Base-by-base conservation (phyloP, 306 rosid species). In the Quercus aquifolioides region DNA sequence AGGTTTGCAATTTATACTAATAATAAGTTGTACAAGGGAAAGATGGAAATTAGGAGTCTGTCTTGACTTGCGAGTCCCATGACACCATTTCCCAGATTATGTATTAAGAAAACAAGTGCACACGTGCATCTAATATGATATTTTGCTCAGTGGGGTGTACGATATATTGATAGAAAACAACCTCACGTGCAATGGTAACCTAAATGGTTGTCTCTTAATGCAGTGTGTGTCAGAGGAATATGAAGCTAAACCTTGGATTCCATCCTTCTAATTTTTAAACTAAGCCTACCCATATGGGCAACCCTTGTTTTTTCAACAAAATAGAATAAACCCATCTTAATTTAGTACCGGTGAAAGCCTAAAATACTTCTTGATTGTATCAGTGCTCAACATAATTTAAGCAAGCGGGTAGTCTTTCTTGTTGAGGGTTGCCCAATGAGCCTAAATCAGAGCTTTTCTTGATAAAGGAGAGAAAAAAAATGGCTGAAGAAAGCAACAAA, bases 171-270 rank as follows among this genome's bases (percentile, higher is more conserved):
- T 57, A 72, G 65, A 80, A 84, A 74, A 70, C 86, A 82, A 79
- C 33, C 86, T 90, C 94, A 92, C 89, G 92, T 92, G 92, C 78
- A 86, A 57, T 17, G 85, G 82, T 80, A 82, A 88, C 89, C 79
- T 79, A 76, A 79, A 76, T 84, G 88, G 86, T 81, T 74, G 91
- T 85, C 90, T 82, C 84, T 81, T 81, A 49, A 76, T 75, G 81
- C 89, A 80, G 83, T 65, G 71, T 75, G 85, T 87, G 89, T 87
- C 87, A 81, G 86, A 82, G 64, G 87, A 82, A 88, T 88, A 85
- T 83, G 85, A 89, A 88, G 83, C 83, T 71, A 71, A 78, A 57
- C 97, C 71, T 90, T 74, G 97, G 97, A 90, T 92, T 73, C 92
- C 92, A 77, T 88, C 78, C 74, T 67, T 69, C 78, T 82, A 77